These are phyloP conservation scores for Ustilago tritici DNA, from an alignment of 1,284 basidiomycete genomes.

Conservation along the genomic window DNA sequence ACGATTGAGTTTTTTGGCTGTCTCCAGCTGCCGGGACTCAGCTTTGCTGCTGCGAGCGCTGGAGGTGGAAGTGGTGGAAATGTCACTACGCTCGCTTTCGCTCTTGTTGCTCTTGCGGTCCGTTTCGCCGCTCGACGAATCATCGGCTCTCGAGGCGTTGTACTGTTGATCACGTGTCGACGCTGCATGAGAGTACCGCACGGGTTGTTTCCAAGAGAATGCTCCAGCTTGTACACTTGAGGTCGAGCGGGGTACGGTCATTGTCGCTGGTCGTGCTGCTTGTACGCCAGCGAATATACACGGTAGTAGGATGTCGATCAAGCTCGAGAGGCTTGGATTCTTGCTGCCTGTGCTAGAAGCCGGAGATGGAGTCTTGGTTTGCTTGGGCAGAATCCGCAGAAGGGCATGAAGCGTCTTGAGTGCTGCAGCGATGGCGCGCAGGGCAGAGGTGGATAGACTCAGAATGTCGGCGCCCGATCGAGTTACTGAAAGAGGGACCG, in stretches of 20 bases:
- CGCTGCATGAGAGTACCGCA: background rate
- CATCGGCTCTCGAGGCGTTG: background rate
- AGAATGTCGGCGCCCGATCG: slow-evolving; percentile 7
- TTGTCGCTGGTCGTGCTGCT: background rate
- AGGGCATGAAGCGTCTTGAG: slow-evolving; percentile 34
- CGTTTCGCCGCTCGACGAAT: slow-evolving; percentile 25
- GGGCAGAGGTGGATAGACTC: slow-evolving; percentile 14
- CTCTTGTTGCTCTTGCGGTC: slow-evolving; percentile 43
- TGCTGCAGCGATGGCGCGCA: slow-evolving; percentile 42
- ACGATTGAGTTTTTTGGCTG: slow-evolving; percentile 29
- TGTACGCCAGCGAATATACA: slow-evolving; percentile 21
- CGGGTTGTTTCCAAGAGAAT: slow-evolving; percentile 18
- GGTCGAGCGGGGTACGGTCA: slow-evolving; percentile 7
- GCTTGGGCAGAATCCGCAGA: slow-evolving; percentile 14
- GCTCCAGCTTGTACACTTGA: slow-evolving; percentile 19
- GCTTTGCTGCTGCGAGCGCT: slow-evolving; percentile 19
- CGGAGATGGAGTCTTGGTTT: background rate
- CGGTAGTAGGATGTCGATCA: slow-evolving; percentile 26
- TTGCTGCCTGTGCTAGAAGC: background rate
- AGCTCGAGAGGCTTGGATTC: background rate
- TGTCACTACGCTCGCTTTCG: slow-evolving; percentile 42
- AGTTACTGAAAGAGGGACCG: background rate
- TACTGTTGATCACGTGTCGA: background rate
- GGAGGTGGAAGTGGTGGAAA: slow-evolving; percentile 26
- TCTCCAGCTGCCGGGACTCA: slow-evolving; percentile 27